Evolutionary conservation across 208 protist genomes (phyloP), one percentile per base, ranked within the genome.

Genomic region (Trypanosoma boissoni): DNA sequence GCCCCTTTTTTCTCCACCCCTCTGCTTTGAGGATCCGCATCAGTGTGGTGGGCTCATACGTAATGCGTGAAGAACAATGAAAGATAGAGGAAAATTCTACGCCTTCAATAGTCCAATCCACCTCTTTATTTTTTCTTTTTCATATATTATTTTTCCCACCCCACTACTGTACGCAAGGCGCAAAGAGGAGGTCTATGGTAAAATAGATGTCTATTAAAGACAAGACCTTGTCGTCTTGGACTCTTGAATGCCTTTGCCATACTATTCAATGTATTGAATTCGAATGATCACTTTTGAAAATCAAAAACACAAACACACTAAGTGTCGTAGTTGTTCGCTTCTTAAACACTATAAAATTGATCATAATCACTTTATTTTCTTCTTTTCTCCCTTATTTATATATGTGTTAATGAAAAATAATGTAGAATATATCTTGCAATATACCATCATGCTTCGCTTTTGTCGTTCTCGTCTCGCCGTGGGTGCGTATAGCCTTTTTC

Each of bases 401-500:
- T 70, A 21, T 41, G 21, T 58, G 29, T 56, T 34, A 53, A 12
- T 70, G 64, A 10, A 26, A 24, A 32, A 27, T 70, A 31, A 52
- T 70, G 21, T 9, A 37, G 63, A 27, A 21, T 66, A 39, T 16
- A 6, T 39, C 12, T 39, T 39, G 8, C 12, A 16, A 39, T 16
- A n/a, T n/a, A n/a, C n/a, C n/a, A 39, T 28, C 42, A 93, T 93
- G 86, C 63, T 90, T 39, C 81, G 82, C 44, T 76, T 89, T 42
- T 68, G 66, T 51, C 56, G 72, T 39, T 73, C 70, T 14, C 74
- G 80, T 61, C 74, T 93, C 34, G 86, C 77, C 63, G 78, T 93
- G 54, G 75, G 86, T 26, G 71, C 83, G 27, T 93, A 93, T 50
- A 66, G 60, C 9, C 58, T 94, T 58, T 94, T 94, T 64, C 91